Evolutionary conservation across 2,329 filamentous ascomycete species (phyloP).

Genomic region (Aspergillus intermedius): DNA sequence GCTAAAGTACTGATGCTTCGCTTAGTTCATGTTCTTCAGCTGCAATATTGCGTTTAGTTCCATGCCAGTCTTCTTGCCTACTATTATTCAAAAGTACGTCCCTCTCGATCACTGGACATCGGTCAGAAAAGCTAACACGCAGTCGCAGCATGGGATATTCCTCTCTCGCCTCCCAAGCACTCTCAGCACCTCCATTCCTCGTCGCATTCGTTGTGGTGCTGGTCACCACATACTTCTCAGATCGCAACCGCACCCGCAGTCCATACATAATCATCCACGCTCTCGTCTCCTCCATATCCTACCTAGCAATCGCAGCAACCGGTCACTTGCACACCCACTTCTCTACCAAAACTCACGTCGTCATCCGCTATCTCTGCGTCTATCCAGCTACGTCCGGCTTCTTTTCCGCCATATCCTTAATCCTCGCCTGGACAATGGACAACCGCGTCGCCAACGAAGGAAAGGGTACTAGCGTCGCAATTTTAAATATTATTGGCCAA

Average conservation of each 20-base stretch:
- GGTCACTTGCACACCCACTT: conserved; percentile 37
- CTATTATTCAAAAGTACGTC: conserved; percentile 58
- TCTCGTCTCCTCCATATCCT: conserved; percentile 58
- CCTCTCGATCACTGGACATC: neutral
- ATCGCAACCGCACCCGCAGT: conserved; percentile 57
- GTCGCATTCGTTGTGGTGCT: conserved; percentile 67
- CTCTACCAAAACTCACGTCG: conserved; percentile 25
- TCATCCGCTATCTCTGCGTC: conserved; percentile 62
- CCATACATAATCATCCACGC: conserved; percentile 64
- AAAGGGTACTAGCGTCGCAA: conserved; percentile 68
- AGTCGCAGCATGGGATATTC: conserved; percentile 60
- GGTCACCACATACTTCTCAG: conserved; percentile 64
- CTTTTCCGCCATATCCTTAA: conserved; percentile 75
- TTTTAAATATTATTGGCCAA: conserved; percentile 77
- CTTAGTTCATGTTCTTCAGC: conserved; percentile 69
- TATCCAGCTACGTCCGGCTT: conserved; percentile 76
- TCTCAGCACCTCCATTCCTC: conserved; percentile 76
- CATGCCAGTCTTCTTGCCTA: conserved; percentile 80
- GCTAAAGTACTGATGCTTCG: neutral
- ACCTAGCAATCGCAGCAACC: conserved; percentile 56
- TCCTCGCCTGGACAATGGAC: conserved; percentile 84
- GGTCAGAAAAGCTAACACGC: neutral
- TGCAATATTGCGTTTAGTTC: conserved; percentile 84
- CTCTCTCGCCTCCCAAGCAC: conserved; percentile 62
- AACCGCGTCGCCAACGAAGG: conserved; percentile 66